Evolutionary conservation across 2,329 filamentous ascomycete genomes (phyloP), one percentile per base, ranked within the genome.

Genomic region (Fusarium papillatum): DNA sequence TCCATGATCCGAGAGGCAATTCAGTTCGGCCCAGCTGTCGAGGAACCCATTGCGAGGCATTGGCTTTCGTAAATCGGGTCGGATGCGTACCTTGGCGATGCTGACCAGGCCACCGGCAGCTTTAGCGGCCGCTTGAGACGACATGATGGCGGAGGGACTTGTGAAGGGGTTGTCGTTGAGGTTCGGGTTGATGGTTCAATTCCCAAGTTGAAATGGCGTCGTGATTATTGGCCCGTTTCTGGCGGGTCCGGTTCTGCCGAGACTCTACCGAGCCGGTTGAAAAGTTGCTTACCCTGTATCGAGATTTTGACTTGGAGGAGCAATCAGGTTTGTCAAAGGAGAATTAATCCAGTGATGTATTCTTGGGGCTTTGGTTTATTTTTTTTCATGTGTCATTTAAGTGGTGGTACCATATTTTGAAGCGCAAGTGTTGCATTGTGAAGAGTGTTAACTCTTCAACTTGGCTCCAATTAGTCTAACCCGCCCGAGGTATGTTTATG

Each of bases 81-180:
- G 61, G 3, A 14, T 60, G 77, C 86, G 78, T 86, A 93, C 92
- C 87, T 92, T 90, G 78, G 87, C 85, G 77, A 94, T 86, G 80
- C 86, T 87, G 69, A 93, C 84, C 70, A 89, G 87, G 78, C 87
- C 86, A 75, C 88, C 87, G 69, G 86, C 88, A 79, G 87, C 87
- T 82, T 91, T 91, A 68, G 87, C 87, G 81, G 85, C 88, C 81
- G 86, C 89, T 85, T 92, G 91, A 78, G 90, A 89, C 80, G 90
- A 90, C 91, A 93, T 93, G 74, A 80, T 87, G 84, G 81, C 83
- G 80, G 70, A 64, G 73, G 71, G 64, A 61, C 73, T 75, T 70
- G 50, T 73, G 43, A 64, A 72, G 66, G 34, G 36, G 65, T 62
- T 70, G 71, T 78, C 77, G 77, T 78, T 76, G 74, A 78, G 63